These are phyloP conservation scores for Amborella trichopoda DNA, from an alignment of 164 flowering plant species.

Conservation along the genomic window DNA sequence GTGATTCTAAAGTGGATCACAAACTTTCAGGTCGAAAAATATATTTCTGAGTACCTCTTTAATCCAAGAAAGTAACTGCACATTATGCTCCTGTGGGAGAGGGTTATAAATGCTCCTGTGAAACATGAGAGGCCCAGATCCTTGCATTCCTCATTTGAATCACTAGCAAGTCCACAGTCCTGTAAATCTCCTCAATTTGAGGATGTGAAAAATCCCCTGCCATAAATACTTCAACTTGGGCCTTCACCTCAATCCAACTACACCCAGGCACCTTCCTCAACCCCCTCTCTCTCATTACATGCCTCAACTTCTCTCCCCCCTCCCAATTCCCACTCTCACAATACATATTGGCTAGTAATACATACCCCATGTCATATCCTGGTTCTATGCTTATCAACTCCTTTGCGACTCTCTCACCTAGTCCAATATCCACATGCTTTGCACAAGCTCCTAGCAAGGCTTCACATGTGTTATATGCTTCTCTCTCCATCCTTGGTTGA, in stretches of 20 bases:
- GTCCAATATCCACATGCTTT: conserved; percentile 19
- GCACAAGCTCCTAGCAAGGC: conserved; percentile 47
- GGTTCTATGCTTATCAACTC: conserved; percentile 30
- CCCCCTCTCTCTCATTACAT: conserved; percentile 39
- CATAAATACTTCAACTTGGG: conserved; percentile 28
- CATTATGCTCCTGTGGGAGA: too few species aligned
- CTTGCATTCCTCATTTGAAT: conserved; percentile 40
- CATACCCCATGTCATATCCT: conserved; percentile 38
- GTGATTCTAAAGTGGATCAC: too few species aligned
- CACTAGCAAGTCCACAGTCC: conserved; percentile 22
- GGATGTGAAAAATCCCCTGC: conserved; percentile 32
- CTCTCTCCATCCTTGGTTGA: neutral
- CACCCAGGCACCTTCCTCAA: conserved; percentile 46
- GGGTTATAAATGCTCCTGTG: too few species aligned
- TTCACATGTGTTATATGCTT: conserved; percentile 17
- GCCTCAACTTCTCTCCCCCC: conserved; percentile 24
- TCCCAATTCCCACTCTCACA: conserved; percentile 31
- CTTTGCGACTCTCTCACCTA: conserved; percentile 26
- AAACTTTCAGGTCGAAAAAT: too few species aligned
- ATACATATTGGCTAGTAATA: conserved; percentile 53
- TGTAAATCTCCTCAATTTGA: conserved; percentile 18
- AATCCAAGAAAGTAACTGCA: too few species aligned
- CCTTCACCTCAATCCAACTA: conserved; percentile 47
- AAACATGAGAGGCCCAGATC: too few species aligned
- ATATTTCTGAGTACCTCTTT: too few species aligned